Evolutionary conservation across 352 stramenopile species (phyloP).

Genomic region (Pythium sukuiense): DNA sequence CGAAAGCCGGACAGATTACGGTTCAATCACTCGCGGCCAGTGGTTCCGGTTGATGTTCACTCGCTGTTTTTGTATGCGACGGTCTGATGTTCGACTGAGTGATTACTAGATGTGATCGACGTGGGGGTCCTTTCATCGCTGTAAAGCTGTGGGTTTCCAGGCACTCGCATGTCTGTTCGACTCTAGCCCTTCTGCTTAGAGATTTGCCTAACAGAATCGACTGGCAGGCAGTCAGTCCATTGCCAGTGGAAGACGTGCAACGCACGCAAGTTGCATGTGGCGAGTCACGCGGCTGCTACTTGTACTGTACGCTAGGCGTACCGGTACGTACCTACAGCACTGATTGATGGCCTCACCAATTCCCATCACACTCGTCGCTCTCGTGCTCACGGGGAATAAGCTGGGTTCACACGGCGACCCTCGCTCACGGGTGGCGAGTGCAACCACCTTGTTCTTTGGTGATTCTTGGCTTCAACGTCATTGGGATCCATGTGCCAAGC

Average conservation of each 20-base stretch:
- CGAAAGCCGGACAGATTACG: not conserved
- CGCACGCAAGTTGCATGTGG: conserved; percentile 2
- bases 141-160: not conserved
- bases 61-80: not conserved
- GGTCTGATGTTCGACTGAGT: not conserved
- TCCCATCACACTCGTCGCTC: not conserved
- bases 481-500: not conserved
- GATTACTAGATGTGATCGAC: not conserved
- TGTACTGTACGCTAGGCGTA: not conserved
- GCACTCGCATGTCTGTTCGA: not conserved
- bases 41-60: not conserved
- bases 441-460: not conserved
- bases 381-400: too few relatives aligned
- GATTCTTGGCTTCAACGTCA: not conserved
- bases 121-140: too few relatives aligned
- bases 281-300: not conserved
- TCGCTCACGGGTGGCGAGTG: not conserved
- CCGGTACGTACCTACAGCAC: not conserved
- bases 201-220: not conserved
- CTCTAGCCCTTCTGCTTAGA: not conserved
- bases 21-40: not conserved
- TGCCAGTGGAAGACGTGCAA: not conserved
- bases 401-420: not conserved
- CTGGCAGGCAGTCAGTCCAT: not conserved
- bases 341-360: not conserved